Evolutionary conservation across 805 yeast genomes (phyloP), one percentile per base, ranked within the genome.

Genomic region (Candida odintsovae): DNA sequence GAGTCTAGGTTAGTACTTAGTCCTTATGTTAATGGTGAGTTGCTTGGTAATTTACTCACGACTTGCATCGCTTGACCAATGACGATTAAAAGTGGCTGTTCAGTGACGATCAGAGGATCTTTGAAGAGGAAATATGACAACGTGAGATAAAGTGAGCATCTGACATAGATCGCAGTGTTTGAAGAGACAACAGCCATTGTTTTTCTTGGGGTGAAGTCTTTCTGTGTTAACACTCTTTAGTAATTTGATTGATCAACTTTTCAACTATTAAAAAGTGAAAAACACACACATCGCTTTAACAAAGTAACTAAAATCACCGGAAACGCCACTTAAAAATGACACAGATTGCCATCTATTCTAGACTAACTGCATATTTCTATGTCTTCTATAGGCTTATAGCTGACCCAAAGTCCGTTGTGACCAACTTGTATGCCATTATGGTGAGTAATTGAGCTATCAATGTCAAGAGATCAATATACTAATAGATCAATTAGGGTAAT

Each of bases 51-150:
- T n/a, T 62, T 50, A 35, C 66, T 60, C 25, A 71, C 73, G 45
- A 80, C 63, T 44, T 72, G 62, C 85, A 82, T 77, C 7, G 88
- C 82, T 54, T 76, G 76, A 1, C 83, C 80, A 40, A 82, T 62
- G 11, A 80, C 68, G n/a, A 77, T 44, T 12, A 75, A 64, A 42
- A 78, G 71, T 22, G 77, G 72, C 41, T 76, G 66, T 15, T 69
- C 69, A 19, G 74, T 53, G 19, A 82, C 50, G 4, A 57, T 44
- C n/a, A 64, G 57, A 2, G 83, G 77, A 56, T 76, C 75, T 49
- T 72, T 78, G 44, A 74, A 60, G 36, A 79, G 61, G 45, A 66
- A 65, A 56, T 71, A 79, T 2, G 82, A 61, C 3, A 75, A 50
- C 7, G 71, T 60, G 18, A 72, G 58, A 25, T 79, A 67, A 36